Evolutionary conservation across 1,284 basidiomycete genomes (phyloP).

Genomic region (Rhodotorula sp.): DNA sequence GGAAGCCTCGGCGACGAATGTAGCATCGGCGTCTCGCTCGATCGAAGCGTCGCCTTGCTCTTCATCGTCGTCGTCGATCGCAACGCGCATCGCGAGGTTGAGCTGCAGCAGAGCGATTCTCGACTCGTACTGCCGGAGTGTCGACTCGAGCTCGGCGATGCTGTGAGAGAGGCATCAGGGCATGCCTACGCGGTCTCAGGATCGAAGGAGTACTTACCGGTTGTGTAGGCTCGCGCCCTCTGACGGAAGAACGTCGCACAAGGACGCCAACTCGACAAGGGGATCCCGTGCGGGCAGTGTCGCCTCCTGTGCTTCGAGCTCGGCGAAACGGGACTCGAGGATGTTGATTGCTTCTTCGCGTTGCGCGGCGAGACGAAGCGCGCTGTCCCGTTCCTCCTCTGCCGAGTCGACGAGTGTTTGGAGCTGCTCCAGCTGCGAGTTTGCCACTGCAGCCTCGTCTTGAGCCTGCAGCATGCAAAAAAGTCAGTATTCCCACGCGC

Average conservation of each 20-base stretch:
- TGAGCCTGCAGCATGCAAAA: constrained; percentile 1
- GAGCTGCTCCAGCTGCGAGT: too few relatives aligned
- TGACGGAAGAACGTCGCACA: constrained; percentile 17
- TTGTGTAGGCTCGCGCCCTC: constrained; percentile 7
- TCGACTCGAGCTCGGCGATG: neutral
- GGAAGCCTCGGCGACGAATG: neutral
- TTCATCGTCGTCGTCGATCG: constrained; percentile 23
- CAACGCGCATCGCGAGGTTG: constrained; percentile 29
- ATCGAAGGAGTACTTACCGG: constrained; percentile 4
- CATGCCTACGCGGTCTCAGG: neutral
- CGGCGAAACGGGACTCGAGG: constrained; percentile 2
- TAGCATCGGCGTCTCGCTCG: neutral
- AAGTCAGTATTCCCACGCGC: neutral
- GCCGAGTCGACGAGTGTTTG: too few relatives aligned
- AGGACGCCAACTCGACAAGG: constrained; percentile 16
- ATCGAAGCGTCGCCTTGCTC: neutral
- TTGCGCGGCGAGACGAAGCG: too few relatives aligned
- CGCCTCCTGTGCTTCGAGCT: constrained; percentile 5
- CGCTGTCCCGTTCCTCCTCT: too few relatives aligned
- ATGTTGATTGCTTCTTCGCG: constrained; percentile 1
- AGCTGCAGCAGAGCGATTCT: constrained; percentile 28
- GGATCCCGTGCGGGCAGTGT: neutral
- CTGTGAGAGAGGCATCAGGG: neutral
- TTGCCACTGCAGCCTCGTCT: neutral
- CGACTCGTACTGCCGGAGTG: constrained; percentile 10